phyloP scores from a whole-genome alignment of 2,329 filamentous ascomycete species.

The Sphaerulina populicola region DNA sequence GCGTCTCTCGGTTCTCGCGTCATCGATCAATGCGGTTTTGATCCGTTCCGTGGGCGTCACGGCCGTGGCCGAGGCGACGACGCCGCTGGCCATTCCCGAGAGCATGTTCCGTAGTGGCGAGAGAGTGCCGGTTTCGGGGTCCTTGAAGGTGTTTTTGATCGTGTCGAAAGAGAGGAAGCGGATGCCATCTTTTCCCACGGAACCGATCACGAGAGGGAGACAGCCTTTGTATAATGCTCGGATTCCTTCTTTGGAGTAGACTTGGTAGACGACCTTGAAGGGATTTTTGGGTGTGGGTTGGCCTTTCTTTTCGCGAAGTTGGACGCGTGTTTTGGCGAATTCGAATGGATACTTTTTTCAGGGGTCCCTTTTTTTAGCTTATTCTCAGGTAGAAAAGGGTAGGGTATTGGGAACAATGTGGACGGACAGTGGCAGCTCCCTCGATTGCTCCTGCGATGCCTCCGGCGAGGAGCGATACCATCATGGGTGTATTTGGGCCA shows the following conservation, averaged over 20 bases:
- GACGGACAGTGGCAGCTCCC: conserved; percentile 27
- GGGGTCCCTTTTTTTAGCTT: background rate
- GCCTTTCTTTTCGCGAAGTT: conserved; percentile 44
- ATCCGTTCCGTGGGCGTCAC: conserved; percentile 62
- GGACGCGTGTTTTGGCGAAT: conserved; percentile 58
- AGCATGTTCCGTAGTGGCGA: conserved; percentile 51
- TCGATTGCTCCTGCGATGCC: conserved; percentile 33
- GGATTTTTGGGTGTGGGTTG: conserved; percentile 48
- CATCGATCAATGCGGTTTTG: conserved; percentile 60
- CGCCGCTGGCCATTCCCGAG: conserved; percentile 56
- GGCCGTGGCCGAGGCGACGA: conserved; percentile 54
- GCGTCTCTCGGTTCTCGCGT: conserved; percentile 44
- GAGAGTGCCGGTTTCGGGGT: conserved; percentile 48
- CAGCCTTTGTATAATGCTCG: conserved; percentile 56
- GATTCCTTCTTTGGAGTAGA: conserved; percentile 50
- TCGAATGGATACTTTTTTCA: conserved; percentile 54
- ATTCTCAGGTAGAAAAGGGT: background rate
- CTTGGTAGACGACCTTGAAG: conserved; percentile 48
- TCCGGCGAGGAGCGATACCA: conserved; percentile 32
- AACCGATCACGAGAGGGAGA: conserved; percentile 52
- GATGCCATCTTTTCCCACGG: conserved; percentile 56
- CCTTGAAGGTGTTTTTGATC: conserved; percentile 52
- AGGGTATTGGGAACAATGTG: background rate
- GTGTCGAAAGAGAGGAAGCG: conserved; percentile 59
- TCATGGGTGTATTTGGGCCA: conserved; percentile 25